Conservation (phyloP, 2,329 filamentous ascomycete species). For the Aspergillus spinulosporus region DNA sequence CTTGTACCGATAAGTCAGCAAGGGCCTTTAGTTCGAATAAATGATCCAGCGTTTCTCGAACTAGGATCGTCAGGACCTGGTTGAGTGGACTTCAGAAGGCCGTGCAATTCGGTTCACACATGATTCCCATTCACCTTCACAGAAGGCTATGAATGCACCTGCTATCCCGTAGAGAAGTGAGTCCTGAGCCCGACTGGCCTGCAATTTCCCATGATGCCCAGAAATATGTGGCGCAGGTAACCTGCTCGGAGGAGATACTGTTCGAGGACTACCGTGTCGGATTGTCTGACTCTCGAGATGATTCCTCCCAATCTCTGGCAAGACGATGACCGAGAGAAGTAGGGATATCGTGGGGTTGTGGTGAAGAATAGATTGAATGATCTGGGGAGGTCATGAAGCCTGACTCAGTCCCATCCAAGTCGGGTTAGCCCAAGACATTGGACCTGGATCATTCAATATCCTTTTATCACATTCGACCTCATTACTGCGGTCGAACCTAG, state of each 20-base stretch:
- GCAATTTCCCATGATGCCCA: not conserved
- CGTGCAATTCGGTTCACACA: too few relatives aligned
- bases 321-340: not conserved
- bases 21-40: too few relatives aligned
- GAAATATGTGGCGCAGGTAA: not conserved
- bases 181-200: too few relatives aligned
- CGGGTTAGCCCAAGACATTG: not conserved
- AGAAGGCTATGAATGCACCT: too few relatives aligned
- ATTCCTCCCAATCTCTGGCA: not conserved
- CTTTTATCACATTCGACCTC: not conserved
- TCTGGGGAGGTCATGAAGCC: not conserved
- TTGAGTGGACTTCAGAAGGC: too few relatives aligned
- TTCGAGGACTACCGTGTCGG: not conserved
- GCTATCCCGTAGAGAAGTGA: too few relatives aligned
- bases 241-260: not conserved
- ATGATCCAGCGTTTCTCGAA: too few relatives aligned
- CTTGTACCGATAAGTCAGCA: not conserved
- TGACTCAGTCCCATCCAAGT: not conserved
- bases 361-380: not conserved
- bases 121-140: too few relatives aligned
- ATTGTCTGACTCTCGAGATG: constrained; percentile 1
- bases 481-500: not conserved
- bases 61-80: too few relatives aligned
- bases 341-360: not conserved
- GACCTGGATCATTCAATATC: not conserved